Evolutionary conservation across 1,139 yeast genomes (phyloP), one percentile per base, ranked within the genome.

Genomic region (Debaryomyces robertsiae): DNA sequence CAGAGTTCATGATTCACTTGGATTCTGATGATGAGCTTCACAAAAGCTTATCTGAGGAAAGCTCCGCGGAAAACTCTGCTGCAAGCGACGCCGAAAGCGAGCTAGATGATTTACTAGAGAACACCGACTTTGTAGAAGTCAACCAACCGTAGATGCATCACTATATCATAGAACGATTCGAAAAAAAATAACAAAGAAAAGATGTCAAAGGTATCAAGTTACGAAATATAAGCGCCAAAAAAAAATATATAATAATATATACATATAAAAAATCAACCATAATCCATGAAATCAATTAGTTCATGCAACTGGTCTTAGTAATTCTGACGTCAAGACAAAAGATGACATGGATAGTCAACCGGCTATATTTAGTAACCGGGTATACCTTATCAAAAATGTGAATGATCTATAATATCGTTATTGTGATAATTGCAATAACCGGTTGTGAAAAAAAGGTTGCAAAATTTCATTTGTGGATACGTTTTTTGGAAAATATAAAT

Each of bases 81-180:
- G 61, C 53, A 9, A 55, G 34, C 32, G 16, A 31, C 6, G 3
- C 16, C 10, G 27, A 28, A 57, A 15, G 17, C 15, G 31, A 28
- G 16, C 31, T 28, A 2, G 71, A 69, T 22, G 73, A 63, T 6
- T 64, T 69, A 32, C 70, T 67, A 39, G 55, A 50, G 15, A 60
- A 60, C 37, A 48, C 45, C 14, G 67, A 62, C 40, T 63, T 47
- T 38, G 55, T 63, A 17, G 48, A 46, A 17, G 41, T 55, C 35
- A 11, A 25, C 31, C 11, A 19, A 19, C 7, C 22, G 7, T 19
- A 7, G n/a, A n/a, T n/a, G n/a, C n/a, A n/a, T n/a, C n/a, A 40
- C n/a, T 11, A 10, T 11, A 9, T 11, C 19, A 11, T 31, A 18
- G 13, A 19, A 22, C 19, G 29, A 13, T 14, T 17, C 29, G 7